phyloP scores from a whole-genome alignment of 2,329 filamentous ascomycete species.

The Leptographium wingfieldii region DNA sequence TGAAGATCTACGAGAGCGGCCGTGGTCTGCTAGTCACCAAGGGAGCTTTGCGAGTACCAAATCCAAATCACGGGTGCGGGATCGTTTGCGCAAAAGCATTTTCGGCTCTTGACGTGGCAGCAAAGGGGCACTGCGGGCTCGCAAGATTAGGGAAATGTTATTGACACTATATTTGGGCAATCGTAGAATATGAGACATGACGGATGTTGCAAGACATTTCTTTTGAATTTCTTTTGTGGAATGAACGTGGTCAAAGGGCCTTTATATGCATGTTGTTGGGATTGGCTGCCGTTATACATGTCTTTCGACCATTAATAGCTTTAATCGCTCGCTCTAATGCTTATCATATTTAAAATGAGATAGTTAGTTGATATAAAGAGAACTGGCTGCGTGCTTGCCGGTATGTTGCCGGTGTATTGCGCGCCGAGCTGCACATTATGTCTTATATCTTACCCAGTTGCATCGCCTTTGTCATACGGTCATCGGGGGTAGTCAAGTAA shows the following conservation, averaged over 20 bases:
- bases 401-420: no score
- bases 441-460: no score
- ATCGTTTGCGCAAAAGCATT: neutral
- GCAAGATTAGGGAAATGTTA: neutral
- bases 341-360: no score
- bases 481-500: no score
- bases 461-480: no score
- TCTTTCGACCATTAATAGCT: no score
- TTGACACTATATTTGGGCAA: neutral
- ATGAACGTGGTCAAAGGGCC: no score
- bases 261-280: neutral
- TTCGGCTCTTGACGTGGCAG: neutral
- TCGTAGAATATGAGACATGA: neutral
- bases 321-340: no score
- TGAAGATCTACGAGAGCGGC: neutral
- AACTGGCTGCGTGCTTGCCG: no score
- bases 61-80: neutral
- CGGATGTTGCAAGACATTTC: neutral
- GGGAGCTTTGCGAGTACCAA: constrained; percentile 1
- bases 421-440: no score
- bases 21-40: constrained; percentile 1
- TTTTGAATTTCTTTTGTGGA: neutral
- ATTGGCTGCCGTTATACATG: neutral
- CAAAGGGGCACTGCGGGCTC: neutral
- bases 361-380: no score